Conservation (phyloP, 2,329 filamentous ascomycete species). For the Colletotrichum navitas region DNA sequence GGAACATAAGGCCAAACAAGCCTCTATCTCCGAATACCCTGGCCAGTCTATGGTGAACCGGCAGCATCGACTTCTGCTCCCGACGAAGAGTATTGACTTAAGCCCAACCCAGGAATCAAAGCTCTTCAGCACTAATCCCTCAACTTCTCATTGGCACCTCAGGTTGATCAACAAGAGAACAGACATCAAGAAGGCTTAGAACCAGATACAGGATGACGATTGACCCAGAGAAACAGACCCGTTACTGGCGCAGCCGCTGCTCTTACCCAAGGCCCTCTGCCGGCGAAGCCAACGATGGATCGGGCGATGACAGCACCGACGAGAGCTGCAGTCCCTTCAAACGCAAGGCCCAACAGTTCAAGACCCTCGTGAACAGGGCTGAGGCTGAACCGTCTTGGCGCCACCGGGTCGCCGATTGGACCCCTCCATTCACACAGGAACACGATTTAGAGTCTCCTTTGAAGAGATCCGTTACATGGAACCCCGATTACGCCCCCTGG, state of each 20-base stretch:
- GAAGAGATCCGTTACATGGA: neutral
- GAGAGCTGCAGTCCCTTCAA: too few relatives aligned
- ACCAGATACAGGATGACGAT: neutral
- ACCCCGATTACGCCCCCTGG: neutral
- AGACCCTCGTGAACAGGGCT: too few relatives aligned
- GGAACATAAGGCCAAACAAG: neutral
- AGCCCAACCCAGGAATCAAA: neutral
- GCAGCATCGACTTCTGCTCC: neutral
- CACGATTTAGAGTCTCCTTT: neutral
- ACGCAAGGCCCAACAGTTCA: too few relatives aligned
- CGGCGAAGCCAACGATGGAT: neutral
- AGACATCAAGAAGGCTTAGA: neutral
- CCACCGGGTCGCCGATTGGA: neutral
- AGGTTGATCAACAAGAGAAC: neutral
- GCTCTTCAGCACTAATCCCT: neutral
- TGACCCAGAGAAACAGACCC: neutral
- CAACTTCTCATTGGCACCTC: neutral
- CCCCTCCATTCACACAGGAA: too few relatives aligned
- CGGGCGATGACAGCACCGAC: neutral
- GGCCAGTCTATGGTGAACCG: neutral
- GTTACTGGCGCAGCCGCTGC: conserved; percentile 22
- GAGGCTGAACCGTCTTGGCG: neutral
- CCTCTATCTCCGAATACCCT: neutral
- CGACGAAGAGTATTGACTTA: neutral
- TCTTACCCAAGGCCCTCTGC: neutral